phyloP scores from a whole-genome alignment of 169 alveolate species.

The Plasmodium ovale region DNA sequence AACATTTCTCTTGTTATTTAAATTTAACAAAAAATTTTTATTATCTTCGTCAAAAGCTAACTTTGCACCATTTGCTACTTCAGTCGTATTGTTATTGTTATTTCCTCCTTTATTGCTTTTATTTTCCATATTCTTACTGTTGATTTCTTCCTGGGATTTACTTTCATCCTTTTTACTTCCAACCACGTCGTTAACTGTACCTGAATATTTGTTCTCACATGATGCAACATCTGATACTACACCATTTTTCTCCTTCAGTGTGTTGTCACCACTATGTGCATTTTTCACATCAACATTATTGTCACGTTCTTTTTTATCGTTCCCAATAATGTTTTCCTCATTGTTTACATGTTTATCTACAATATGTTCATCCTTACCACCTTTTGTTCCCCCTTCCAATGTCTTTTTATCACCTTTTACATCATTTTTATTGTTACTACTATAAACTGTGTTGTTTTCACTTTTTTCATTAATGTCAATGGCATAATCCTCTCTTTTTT shows the following conservation, averaged over 20 bases:
- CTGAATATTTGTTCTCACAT: no score
- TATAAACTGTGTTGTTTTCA: neutral
- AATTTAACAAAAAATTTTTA: conserved; percentile 57
- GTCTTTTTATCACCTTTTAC: neutral
- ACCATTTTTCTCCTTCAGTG: neutral
- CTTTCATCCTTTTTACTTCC: neutral
- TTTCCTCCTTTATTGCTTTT: neutral
- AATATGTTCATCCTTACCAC: neutral
- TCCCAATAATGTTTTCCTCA: no score
- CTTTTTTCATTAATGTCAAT: neutral
- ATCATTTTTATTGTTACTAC: neutral
- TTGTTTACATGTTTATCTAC: no score
- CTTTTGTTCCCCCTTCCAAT: neutral
- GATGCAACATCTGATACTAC: no score
- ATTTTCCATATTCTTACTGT: neutral
- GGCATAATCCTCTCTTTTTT: neutral
- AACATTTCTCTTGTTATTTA: conserved; percentile 60
- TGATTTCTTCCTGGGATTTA: neutral
- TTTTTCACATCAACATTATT: no score
- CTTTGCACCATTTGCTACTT: neutral
- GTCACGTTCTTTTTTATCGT: no score
- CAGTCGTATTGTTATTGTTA: neutral
- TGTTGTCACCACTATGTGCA: neutral
- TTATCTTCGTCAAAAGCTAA: conserved; percentile 49
- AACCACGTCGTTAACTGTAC: neutral